Percentiles rank a stretch among this genome's conserved stretches.
phyloP scores from a whole-genome alignment of 495 filamentous ascomycete species.

The Neurospora pannonica region DNA sequence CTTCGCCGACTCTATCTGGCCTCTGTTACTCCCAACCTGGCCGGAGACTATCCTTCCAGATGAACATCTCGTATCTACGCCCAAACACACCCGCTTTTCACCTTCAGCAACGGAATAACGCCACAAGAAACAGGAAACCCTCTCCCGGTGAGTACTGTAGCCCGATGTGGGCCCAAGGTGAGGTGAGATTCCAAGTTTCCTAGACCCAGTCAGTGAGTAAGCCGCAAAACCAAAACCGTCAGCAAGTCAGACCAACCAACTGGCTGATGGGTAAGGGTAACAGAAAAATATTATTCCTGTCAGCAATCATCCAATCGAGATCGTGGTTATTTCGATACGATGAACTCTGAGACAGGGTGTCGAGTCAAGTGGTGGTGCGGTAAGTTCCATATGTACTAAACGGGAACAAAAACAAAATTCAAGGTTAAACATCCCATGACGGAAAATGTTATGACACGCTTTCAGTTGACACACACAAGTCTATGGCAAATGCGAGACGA shows the following conservation, averaged over 20 bases:
- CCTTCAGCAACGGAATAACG: background rate
- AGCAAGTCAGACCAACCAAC: background rate
- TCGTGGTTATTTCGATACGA: background rate
- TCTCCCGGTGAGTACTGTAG: background rate
- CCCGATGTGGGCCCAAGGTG: background rate
- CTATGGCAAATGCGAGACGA: too few relatives aligned
- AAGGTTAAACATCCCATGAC: background rate
- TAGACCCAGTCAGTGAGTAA: background rate
- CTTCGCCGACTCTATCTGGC: background rate
- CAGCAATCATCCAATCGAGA: background rate
- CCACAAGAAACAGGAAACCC: background rate
- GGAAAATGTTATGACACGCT: background rate
- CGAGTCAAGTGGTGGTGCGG: background rate
- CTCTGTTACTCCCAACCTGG: accelerated
- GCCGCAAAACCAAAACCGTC: background rate
- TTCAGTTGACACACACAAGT: too few relatives aligned
- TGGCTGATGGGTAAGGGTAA: background rate
- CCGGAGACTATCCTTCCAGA: background rate
- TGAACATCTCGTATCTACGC: accelerated
- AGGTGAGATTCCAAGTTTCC: background rate
- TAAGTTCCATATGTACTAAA: background rate
- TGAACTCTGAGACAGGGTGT: background rate
- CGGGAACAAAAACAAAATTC: background rate
- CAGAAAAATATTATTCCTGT: background rate
- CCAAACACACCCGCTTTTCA: background rate